Base-by-base conservation (phyloP, 345 rosid species). In the Citrus cavaleriei region DNA sequence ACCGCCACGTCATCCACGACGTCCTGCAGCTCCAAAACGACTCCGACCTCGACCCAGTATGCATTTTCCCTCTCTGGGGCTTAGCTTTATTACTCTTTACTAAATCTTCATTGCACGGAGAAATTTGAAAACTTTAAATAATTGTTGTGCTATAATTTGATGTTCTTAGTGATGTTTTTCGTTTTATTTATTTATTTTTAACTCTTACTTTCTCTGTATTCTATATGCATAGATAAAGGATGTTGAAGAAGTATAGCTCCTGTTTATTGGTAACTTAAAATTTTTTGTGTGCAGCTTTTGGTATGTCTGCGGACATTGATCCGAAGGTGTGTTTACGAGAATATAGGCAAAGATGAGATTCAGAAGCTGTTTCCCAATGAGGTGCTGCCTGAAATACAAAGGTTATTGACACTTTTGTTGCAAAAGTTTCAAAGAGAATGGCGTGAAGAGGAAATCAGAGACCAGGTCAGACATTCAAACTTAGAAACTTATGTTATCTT, bases 341-440 rank as follows among this genome's bases (percentile, higher is more conserved):
- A 88, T 70, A 67, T 85, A 64, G 72, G 63, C 84, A 88, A 87
- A 76, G 92, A 88, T 42, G 92, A 86, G 49, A 86, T 91, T 63
- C 89, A 85, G 7, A 86, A 69, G 81, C 80, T 90, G 70, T 91
- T 91, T 81, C 92, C 95, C 0, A 25, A 54, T 32, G 89, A 90
- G 83, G 93, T 91, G 40, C 80, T 86, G 76, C 93, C 91, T 18
- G 95, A 91, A 80, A 59, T 91, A 71, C 90, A 86, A 70, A 88
- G 84, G 68, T 65, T 91, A 24, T 77, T 89, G 86, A 87, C 93
- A 7, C 88, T 90, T 55, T 34, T 90, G 81, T 81, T 90, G 70
- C 93, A 87, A 46, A 90, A 90, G 83, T 90, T 91, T 76, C 92
- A 87, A 78, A 84, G 60, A 69, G 89, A 90, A 75, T 91, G 95